A percentile compares a stretch with the other conserved stretches of the same genome.
Evolutionary conservation across 169 alveolate species (phyloP).

Genomic region (Cryptosporidium meleagridis): DNA sequence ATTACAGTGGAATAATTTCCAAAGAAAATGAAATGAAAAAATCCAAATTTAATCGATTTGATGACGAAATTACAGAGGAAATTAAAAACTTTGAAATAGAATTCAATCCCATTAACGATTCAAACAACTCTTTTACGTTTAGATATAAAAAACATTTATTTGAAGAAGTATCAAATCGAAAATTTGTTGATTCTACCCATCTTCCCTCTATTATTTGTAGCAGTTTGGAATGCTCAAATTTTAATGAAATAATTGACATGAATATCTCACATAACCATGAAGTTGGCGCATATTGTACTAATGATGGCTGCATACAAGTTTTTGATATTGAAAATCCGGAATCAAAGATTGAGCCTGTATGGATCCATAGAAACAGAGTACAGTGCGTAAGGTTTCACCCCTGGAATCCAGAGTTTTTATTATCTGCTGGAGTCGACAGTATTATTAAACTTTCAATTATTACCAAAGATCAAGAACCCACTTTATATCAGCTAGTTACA

Average conservation of each 20-base stretch:
- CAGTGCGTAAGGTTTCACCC: slow-evolving; percentile 65
- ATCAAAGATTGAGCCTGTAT: slow-evolving; percentile 10
- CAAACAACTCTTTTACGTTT: slow-evolving; percentile 20
- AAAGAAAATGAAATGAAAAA: slow-evolving; percentile 43
- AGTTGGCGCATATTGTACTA: slow-evolving; percentile 58
- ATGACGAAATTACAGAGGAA: slow-evolving; percentile 62
- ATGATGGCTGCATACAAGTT: slow-evolving; percentile 58
- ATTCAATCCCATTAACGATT: slow-evolving; percentile 21
- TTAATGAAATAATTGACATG: slow-evolving; percentile 43
- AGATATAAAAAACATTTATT: slow-evolving; percentile 34
- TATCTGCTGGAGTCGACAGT: slow-evolving; percentile 65
- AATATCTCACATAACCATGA: slow-evolving; percentile 48
- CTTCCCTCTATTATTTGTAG: slow-evolving; percentile 53
- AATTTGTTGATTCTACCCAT: slow-evolving; percentile 11
- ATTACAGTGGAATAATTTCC: slow-evolving; percentile 17
- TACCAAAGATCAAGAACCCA: not conserved
- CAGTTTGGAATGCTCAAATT: slow-evolving; percentile 4
- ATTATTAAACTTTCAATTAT: slow-evolving; percentile 37
- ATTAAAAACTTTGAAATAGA: slow-evolving; percentile 29
- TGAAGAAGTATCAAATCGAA: slow-evolving; percentile 27
- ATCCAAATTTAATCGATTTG: slow-evolving; percentile 24
- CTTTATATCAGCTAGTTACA: slow-evolving; percentile 32
- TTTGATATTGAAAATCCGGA: slow-evolving; percentile 19
- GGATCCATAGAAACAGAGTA: slow-evolving; percentile 66
- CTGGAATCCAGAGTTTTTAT: slow-evolving; percentile 38